These are phyloP conservation scores for Crassisporium funariophilum DNA, from an alignment of 768 basidiomycete species.

Conservation along the genomic window DNA sequence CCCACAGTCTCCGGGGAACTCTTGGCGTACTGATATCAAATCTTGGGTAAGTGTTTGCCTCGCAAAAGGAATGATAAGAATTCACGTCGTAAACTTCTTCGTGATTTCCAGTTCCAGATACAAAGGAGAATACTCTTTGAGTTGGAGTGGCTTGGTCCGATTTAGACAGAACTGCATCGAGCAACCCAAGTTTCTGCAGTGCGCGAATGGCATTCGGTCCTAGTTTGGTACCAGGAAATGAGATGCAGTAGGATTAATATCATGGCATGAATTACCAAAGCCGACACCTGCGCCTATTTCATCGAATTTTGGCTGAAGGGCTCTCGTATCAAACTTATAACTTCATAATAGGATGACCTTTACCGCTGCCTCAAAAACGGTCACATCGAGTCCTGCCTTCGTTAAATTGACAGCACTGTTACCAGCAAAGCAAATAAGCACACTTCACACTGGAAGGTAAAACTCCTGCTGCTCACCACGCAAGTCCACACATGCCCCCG, in stretches of 20 bases:
- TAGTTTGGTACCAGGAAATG: constrained; percentile 16
- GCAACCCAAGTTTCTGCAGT: constrained; percentile 44
- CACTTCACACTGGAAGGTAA: neutral
- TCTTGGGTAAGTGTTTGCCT: neutral
- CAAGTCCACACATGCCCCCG: constrained; percentile 56
- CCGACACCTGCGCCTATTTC: constrained; percentile 61
- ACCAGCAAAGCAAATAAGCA: neutral
- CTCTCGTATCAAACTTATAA: neutral
- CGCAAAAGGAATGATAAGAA: neutral
- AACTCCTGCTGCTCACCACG: constrained; percentile 36
- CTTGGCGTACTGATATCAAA: neutral
- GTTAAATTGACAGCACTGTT: constrained; percentile 43
- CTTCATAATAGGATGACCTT: neutral
- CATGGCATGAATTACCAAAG: constrained; percentile 37
- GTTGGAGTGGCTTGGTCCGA: constrained; percentile 35
- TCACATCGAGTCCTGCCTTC: constrained; percentile 43
- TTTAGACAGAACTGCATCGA: constrained; percentile 42
- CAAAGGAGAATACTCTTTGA: constrained; percentile 38
- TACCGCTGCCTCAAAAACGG: constrained; percentile 59
- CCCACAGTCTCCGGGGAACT: constrained; percentile 33
- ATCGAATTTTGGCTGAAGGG: constrained; percentile 42
- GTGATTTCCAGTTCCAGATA: constrained; percentile 44
- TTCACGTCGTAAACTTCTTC: constrained; percentile 48
- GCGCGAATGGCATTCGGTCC: constrained; percentile 54
- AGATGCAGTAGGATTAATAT: neutral